A percentile compares a stretch with the other conserved stretches of the same genome.
Evolutionary conservation across 2,329 filamentous ascomycete species (phyloP).

Genomic region (Alternaria sp.): DNA sequence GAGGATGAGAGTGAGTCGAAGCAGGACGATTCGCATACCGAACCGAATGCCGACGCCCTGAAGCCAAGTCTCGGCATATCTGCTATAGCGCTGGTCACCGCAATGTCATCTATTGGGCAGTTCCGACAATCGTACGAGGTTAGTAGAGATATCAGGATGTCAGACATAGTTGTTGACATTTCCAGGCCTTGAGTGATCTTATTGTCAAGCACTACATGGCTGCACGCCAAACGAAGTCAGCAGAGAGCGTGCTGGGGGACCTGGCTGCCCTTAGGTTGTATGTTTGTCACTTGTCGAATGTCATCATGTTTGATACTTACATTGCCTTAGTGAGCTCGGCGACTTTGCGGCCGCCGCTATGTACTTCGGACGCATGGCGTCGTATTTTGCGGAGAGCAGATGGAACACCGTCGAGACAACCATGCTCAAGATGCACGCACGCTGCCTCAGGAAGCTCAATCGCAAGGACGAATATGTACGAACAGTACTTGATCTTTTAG

Average conservation of each 20-base stretch:
- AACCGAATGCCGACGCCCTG: slow-evolving; percentile 9
- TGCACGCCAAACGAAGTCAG: slow-evolving; percentile 78
- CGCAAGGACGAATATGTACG: slow-evolving; percentile 81
- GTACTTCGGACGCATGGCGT: slow-evolving; percentile 80
- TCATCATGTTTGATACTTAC: slow-evolving; percentile 15
- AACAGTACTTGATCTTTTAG: slow-evolving; percentile 76
- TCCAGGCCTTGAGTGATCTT: slow-evolving; percentile 82
- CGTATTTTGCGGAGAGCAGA: slow-evolving; percentile 73
- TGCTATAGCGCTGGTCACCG: slow-evolving; percentile 41
- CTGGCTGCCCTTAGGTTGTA: slow-evolving; percentile 82
- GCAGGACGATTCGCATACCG: background rate
- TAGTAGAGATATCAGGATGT: background rate
- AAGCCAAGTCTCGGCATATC: slow-evolving; percentile 42
- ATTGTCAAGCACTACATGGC: slow-evolving; percentile 83
- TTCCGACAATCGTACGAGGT: slow-evolving; percentile 56
- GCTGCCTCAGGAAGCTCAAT: slow-evolving; percentile 79
- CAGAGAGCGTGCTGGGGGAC: slow-evolving; percentile 81
- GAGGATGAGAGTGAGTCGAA: slow-evolving; percentile 28
- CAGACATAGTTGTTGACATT: slow-evolving; percentile 51
- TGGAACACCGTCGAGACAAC: slow-evolving; percentile 84
- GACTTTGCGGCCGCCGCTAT: slow-evolving; percentile 77
- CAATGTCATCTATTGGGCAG: slow-evolving; percentile 48
- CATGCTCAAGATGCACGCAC: slow-evolving; percentile 85
- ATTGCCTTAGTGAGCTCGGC: slow-evolving; percentile 61
- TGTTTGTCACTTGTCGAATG: slow-evolving; percentile 12